Evolutionary conservation across 228 moss, liverwort and hornwort species (phyloP).

Genomic region (Sphagnum magellanicum): DNA sequence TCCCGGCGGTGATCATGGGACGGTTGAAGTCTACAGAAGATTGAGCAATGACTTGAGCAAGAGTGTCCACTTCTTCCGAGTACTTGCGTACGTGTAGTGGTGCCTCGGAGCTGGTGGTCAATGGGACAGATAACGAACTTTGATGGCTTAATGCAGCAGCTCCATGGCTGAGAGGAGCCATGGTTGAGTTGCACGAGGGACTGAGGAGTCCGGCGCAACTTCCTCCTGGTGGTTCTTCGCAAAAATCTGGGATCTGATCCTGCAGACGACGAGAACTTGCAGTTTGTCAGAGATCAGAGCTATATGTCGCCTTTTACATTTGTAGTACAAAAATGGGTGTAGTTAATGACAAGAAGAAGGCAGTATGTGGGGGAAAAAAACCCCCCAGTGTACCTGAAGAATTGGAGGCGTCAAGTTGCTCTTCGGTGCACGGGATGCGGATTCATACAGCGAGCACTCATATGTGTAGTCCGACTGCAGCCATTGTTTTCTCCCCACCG

Average conservation of each 20-base stretch:
- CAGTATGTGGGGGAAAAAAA: too few species aligned
- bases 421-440: neutral
- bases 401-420: too few species aligned
- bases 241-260: neutral
- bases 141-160: neutral
- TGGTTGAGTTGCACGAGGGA: neutral
- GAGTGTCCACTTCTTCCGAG: slow-evolving; percentile 23
- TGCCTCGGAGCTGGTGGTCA: neutral
- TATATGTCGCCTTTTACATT: neutral
- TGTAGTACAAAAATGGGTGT: neutral
- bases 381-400: too few species aligned
- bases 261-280: neutral
- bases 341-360: too few species aligned
- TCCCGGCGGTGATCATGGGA: neutral
- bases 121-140: neutral
- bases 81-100: neutral
- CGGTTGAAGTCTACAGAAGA: slow-evolving; percentile 20
- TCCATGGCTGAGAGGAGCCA: neutral
- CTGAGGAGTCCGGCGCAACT: neutral
- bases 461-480: neutral
- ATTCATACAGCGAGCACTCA: neutral
- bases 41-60: slow-evolving; percentile 39
- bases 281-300: neutral
- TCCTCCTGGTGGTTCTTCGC: neutral
- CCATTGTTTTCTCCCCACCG: slow-evolving; percentile 22